Percentiles rank a stretch among this genome's conserved stretches.
Conservation (phyloP, 768 basidiomycete species). For the Boletus barrowsii region DNA sequence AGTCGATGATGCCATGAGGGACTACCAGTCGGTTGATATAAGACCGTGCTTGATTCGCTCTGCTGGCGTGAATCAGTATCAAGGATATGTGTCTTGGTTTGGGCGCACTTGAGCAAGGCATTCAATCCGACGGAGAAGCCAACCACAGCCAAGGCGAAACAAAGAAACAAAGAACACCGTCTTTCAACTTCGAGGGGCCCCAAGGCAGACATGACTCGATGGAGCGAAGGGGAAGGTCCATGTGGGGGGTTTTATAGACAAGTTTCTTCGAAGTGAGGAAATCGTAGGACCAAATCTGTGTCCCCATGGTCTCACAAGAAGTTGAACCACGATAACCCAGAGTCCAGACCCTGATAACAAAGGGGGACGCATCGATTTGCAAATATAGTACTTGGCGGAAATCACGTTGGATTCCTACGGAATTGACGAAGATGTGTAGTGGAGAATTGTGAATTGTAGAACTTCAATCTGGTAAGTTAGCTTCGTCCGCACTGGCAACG, state of each 20-base stretch:
- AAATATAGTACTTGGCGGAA: not conserved
- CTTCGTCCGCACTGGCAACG: too few relatives aligned
- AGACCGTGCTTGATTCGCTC: constrained; percentile 13
- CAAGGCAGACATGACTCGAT: constrained; percentile 4
- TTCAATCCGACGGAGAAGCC: constrained; percentile 17
- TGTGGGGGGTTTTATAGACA: constrained; percentile 2
- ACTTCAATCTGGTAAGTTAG: too few relatives aligned
- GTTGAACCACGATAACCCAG: not conserved
- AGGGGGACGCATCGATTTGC: not conserved
- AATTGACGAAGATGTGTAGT: too few relatives aligned
- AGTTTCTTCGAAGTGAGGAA: not conserved
- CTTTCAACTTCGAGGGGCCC: constrained; percentile 5
- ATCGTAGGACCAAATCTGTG: not conserved
- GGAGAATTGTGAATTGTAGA: too few relatives aligned
- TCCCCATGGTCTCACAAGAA: too few relatives aligned
- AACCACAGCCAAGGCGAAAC: constrained; percentile 30
- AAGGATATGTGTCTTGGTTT: not conserved
- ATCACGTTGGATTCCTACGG: not conserved
- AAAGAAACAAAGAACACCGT: constrained; percentile 27
- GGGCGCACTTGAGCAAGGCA: constrained; percentile 20
- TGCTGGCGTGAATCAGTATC: not conserved
- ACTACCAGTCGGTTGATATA: constrained; percentile 8
- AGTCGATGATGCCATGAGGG: constrained; percentile 5
- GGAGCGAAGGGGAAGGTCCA: not conserved
- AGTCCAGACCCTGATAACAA: not conserved